Conservation (phyloP, 768 basidiomycete species). For the Amanita rimosa region DNA sequence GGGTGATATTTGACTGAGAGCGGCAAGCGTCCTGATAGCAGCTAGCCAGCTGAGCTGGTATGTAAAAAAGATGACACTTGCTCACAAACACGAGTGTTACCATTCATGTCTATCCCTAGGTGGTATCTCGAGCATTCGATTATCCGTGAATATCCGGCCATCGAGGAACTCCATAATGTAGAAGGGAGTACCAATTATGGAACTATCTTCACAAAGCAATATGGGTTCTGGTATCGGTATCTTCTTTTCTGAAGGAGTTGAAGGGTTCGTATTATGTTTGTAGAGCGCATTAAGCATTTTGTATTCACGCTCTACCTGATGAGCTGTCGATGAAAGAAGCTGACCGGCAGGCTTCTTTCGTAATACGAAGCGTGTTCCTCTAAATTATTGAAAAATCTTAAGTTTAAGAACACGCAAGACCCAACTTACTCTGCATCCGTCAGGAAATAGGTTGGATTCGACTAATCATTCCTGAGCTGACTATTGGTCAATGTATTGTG, state of each 20-base stretch:
- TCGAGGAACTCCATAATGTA: slow-evolving; percentile 96
- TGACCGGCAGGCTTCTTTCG: slow-evolving; percentile 89
- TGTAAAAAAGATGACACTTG: neutral
- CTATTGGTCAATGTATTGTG: neutral
- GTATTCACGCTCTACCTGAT: slow-evolving; percentile 93
- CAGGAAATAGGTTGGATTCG: slow-evolving; percentile 94
- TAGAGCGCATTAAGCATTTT: slow-evolving; percentile 69
- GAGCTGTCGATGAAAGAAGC: slow-evolving; percentile 83
- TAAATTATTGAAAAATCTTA: slow-evolving; percentile 14
- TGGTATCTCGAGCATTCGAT: slow-evolving; percentile 58
- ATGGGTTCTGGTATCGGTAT: slow-evolving; percentile 86
- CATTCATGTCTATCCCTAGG: slow-evolving; percentile 57
- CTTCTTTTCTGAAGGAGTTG: slow-evolving; percentile 34
- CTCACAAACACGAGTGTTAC: slow-evolving; percentile 24
- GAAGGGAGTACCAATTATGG: slow-evolving; percentile 80
- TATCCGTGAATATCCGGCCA: slow-evolving; percentile 88
- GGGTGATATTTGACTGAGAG: slow-evolving; percentile 56
- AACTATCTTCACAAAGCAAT: slow-evolving; percentile 66
- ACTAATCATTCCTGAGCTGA: slow-evolving; percentile 29
- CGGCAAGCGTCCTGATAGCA: slow-evolving; percentile 58
- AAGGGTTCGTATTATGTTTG: slow-evolving; percentile 50
- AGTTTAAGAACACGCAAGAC: neutral
- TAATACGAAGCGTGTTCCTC: slow-evolving; percentile 61
- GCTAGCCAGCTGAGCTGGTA: slow-evolving; percentile 55
- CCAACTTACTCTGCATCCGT: slow-evolving; percentile 54